Evolutionary conservation across 2,329 filamentous ascomycete genomes (phyloP), one percentile per base, ranked within the genome.

Genomic region (Stagonosporopsis rhizophila): DNA sequence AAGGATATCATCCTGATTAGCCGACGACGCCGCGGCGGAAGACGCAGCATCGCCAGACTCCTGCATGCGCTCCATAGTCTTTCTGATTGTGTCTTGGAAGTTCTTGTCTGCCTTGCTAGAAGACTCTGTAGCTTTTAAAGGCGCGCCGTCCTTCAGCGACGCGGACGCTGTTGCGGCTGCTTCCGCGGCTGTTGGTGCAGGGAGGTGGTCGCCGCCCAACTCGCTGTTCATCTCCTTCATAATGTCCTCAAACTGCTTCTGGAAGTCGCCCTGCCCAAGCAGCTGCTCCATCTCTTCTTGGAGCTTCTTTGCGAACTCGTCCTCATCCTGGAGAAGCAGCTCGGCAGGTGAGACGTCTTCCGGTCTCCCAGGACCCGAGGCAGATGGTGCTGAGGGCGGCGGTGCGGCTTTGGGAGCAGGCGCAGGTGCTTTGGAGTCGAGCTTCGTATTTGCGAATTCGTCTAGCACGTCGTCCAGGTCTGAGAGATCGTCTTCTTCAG

Each of bases 51-150:
- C 88, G 2, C 91, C 92, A 0, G 92, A 96, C 30, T 86, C 86
- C 69, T 96, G 90, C 92, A 99, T 96, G 44, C 95, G 89, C 77
- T 96, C 91, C 90, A 99, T 97, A 0, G 95, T 98, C 67, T 87
- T 87, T 58, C 89, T 88, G 68, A 99, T 98, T 0, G 91, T 96
- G 57, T 96, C 92, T 72, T 96, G 92, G 76, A 99, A 99, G 0
- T 84, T 86, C 42, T 88, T 86, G 37, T 91, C 88, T 35, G 80
- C 76, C 25, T 79, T 78, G n/a, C 37, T 44, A 1, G 60, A 3
- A 11, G 48, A 37, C 32, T 32, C 44, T 9, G 38, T 38, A 9
- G 53, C 47, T 44, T 62, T 62, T 14, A 53, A 51, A 8, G 60
- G 47, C 2, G 41, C 35, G 15, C 35, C 40, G 17, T 55, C 57